A percentile compares a stretch with the other conserved stretches of the same genome.
Evolutionary conservation across 805 yeast species (phyloP).

Genomic region (Candida chilensis): DNA sequence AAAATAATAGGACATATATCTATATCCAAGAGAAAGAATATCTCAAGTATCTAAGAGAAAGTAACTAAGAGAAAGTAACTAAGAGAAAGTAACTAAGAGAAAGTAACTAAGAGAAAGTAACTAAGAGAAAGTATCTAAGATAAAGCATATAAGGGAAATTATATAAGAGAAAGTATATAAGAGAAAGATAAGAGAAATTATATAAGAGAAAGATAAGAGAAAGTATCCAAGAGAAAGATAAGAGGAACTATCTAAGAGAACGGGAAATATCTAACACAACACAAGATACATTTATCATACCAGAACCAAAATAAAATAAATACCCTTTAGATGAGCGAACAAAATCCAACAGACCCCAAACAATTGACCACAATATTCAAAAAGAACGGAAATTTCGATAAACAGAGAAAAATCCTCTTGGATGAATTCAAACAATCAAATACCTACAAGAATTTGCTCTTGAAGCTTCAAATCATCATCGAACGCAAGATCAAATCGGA

Average conservation of each 20-base stretch:
- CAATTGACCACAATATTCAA: constrained; percentile 32
- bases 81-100: constrained; percentile 27
- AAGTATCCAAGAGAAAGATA: too few relatives aligned
- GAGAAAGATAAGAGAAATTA: too few relatives aligned
- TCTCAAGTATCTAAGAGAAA: too few relatives aligned
- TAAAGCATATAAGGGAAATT: too few relatives aligned
- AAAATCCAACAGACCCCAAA: constrained; percentile 18
- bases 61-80: constrained; percentile 23
- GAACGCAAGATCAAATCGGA: constrained; percentile 37
- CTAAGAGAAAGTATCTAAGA: constrained; percentile 30
- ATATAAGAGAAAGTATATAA: too few relatives aligned
- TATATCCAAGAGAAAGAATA: too few relatives aligned
- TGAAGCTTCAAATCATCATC: constrained; percentile 29
- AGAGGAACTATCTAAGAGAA: too few relatives aligned
- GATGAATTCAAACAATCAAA: constrained; percentile 31
- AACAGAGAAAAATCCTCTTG: constrained; percentile 28
- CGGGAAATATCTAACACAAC: too few relatives aligned
- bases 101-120: constrained; percentile 27
- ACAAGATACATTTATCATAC: constrained; percentile 26
- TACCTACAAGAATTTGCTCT: constrained; percentile 27
- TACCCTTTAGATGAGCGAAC: constrained; percentile 10
- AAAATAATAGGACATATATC: too few relatives aligned
- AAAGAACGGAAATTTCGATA: constrained; percentile 39
- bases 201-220: too few relatives aligned
- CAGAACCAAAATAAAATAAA: constrained; percentile 32